Conservation (phyloP, 2,329 filamentous ascomycete genomes). For the Graphilbum sp. region DNA sequence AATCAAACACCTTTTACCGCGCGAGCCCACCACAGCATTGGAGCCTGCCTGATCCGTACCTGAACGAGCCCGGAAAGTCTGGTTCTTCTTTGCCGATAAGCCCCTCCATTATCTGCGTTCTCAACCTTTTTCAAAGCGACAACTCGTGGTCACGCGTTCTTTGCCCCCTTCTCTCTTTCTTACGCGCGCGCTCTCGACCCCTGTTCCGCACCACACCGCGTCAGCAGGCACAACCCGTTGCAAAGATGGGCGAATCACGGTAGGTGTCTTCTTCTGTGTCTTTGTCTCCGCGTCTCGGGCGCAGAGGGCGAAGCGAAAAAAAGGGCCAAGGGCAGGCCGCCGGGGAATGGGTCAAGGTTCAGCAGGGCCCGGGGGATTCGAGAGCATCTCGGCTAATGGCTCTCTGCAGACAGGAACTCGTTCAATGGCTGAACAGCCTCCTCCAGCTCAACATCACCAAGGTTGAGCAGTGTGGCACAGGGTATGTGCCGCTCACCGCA, state of each 20-base stretch:
- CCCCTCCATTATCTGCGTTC: no score
- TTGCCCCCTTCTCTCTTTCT: background rate
- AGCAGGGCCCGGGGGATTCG: no score
- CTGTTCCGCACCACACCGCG: background rate
- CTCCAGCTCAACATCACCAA: constrained; percentile 96
- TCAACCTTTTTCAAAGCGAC: background rate
- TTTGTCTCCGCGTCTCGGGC: background rate
- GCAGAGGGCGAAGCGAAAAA: background rate
- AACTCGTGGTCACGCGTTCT: no score
- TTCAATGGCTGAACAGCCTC: constrained; percentile 94
- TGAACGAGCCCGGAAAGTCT: no score
- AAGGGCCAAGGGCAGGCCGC: no score
- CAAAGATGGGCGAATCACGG: constrained; percentile 11
- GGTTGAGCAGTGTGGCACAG: constrained; percentile 48
- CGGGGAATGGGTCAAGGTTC: no score
- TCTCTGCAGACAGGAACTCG: constrained; percentile 68
- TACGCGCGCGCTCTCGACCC: background rate
- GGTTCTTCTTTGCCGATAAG: no score
- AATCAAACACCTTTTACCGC: no score
- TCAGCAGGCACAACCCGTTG: background rate
- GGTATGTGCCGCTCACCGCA: background rate
- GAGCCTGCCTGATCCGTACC: no score
- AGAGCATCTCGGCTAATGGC: background rate
- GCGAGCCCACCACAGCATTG: no score
- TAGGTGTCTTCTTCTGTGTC: constrained; percentile 1